These are phyloP conservation scores for Mortierella polycephala DNA, from an alignment of 371 early-diverging fungal genomes.

Conservation along the genomic window DNA sequence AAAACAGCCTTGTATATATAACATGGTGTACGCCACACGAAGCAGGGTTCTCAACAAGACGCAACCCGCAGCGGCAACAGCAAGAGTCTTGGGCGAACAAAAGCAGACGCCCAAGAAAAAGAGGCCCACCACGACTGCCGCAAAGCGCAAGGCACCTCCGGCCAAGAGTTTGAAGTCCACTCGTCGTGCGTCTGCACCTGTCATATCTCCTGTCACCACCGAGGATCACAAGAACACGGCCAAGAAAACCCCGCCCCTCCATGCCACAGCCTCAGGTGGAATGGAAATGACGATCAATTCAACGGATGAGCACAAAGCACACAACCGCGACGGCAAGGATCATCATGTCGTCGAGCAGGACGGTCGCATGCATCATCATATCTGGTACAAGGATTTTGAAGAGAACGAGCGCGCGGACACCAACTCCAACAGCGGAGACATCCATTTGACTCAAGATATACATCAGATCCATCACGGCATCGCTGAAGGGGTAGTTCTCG, in stretches of 20 bases:
- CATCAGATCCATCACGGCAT: background rate
- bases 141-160: background rate
- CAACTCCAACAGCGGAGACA: no score
- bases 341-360: conserved; percentile 20
- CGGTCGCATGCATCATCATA: conserved; percentile 19
- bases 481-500: background rate
- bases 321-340: conserved; percentile 14
- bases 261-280: conserved; percentile 4
- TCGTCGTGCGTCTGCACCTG: no score
- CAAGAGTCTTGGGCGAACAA: conserved; percentile 1
- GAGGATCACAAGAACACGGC: background rate
- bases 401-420: background rate
- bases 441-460: background rate
- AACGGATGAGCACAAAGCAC: conserved; percentile 1
- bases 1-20: no score
- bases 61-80: background rate
- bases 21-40: conserved; percentile 23
- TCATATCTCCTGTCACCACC: no score
- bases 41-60: conserved; percentile 1
- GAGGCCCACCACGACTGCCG: background rate
- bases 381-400: conserved; percentile 25
- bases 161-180: background rate
- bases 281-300: background rate
- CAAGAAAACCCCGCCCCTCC: background rate
- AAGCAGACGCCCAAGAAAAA: conserved; percentile 11